Percentiles rank a stretch among this genome's conserved stretches.
These are phyloP conservation scores for Kodamaea fungicola DNA, from an alignment of 1,139 yeast species.

Conservation along the genomic window DNA sequence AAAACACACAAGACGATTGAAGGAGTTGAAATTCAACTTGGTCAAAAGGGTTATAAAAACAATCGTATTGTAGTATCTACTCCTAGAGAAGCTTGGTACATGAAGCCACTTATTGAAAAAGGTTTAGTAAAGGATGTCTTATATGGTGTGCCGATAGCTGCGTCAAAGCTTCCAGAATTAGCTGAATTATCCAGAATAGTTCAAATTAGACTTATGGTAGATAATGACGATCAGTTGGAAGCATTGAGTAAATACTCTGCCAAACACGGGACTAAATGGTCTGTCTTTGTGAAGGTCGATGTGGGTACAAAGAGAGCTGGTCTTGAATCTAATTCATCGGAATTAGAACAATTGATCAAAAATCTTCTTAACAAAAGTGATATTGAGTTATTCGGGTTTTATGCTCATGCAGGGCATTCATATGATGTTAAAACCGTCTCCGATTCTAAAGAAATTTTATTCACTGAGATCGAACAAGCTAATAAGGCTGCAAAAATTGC, in stretches of 20 bases:
- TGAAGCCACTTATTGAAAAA: constrained; percentile 41
- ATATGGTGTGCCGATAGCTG: constrained; percentile 67
- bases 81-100: constrained; percentile 59
- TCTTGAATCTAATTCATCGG: constrained; percentile 29
- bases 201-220: constrained; percentile 57
- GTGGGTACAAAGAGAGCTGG: constrained; percentile 70
- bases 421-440: constrained; percentile 48
- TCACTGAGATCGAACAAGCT: constrained; percentile 56
- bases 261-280: constrained; percentile 39
- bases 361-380: constrained; percentile 20
- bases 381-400: constrained; percentile 61
- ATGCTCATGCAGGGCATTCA: constrained; percentile 80
- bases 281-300: constrained; percentile 54
- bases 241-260: constrained; percentile 37
- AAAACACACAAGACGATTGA: constrained; percentile 65
- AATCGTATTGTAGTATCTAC: constrained; percentile 68
- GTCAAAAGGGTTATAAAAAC: constrained; percentile 19
- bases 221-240: constrained; percentile 54
- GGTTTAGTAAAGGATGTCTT: constrained; percentile 56
- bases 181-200: constrained; percentile 43
- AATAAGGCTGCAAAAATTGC: constrained; percentile 50
- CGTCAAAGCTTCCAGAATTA: constrained; percentile 50
- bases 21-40: constrained; percentile 31
- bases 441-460: constrained; percentile 46
- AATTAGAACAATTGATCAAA: constrained; percentile 26